A percentile compares a stretch with the other conserved stretches of the same genome.
phyloP scores from a whole-genome alignment of 768 basidiomycete genomes.

The Tylopilus subfusipes region DNA sequence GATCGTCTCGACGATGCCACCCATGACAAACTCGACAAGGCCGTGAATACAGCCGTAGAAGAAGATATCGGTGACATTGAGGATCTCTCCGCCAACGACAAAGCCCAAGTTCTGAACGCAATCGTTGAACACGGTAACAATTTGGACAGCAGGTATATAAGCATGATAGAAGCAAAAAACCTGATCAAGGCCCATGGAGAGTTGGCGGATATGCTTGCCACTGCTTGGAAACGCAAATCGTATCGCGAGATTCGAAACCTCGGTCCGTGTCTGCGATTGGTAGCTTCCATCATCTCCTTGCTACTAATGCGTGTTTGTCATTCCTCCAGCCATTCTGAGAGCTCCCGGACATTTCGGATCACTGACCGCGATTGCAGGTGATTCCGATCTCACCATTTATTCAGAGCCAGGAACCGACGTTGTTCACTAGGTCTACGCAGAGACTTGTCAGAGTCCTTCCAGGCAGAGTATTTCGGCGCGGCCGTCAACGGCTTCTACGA shows the following conservation, averaged over 20 bases:
- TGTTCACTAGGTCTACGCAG: no score
- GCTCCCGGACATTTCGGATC: background rate
- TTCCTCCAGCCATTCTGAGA: no score
- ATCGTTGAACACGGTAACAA: background rate
- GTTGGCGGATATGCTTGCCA: background rate
- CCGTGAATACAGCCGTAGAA: background rate
- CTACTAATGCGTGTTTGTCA: no score
- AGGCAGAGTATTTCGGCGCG: background rate
- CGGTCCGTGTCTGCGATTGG: background rate
- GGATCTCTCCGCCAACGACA: background rate
- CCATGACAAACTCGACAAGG: background rate
- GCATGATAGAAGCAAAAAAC: fast-evolving
- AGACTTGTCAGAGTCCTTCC: no score
- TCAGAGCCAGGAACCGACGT: no score
- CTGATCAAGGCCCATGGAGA: background rate
- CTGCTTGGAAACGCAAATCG: constrained; percentile 1
- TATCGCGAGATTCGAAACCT: constrained; percentile 8
- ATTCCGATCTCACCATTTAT: no score
- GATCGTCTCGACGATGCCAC: background rate
- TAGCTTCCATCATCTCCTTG: no score
- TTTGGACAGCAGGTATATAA: background rate
- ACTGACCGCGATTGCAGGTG: no score
- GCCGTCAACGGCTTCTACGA: background rate
- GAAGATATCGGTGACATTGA: background rate
- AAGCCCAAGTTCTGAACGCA: background rate